Evolutionary conservation across 2,329 filamentous ascomycete genomes (phyloP), one percentile per base, ranked within the genome.

Genomic region (Blastomyces parvus): DNA sequence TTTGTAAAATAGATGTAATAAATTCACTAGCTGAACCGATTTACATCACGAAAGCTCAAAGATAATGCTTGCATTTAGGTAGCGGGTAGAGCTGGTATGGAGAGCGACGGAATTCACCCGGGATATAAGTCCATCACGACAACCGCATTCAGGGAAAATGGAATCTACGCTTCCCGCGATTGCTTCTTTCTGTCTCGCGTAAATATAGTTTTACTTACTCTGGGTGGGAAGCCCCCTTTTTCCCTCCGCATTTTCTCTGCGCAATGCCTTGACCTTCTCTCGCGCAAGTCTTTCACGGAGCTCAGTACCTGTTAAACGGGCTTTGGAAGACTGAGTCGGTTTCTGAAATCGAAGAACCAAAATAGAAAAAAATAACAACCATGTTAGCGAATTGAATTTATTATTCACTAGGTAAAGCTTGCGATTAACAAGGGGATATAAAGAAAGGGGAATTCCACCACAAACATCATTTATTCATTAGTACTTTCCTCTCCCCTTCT

Each of bases 211-310:
- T 52, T 36, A 69, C 69, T 68, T 69, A 69, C 55, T 52, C 55
- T 66, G 57, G 42, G 61, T 56, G 30, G 42, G 55, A 59, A 60
- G 56, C 25, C n/a, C 36, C 53, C 33, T 42, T 67, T 74, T 69
- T 55, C 68, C 64, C 60, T 57, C 65, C 57, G 64, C 63, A 59
- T 68, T 69, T 62, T 67, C 68, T 60, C 73, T 71, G 55, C 74
- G 72, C 66, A 74, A 69, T 27, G 75, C 74, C 61, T 74, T 71
- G 25, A 76, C 62, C 62, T 70, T 74, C 65, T 77, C 76, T 61
- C 71, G 74, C 9, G 76, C 71, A 25, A 77, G 66, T 63, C 67
- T 74, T 67, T 77, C 74, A 62, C 72, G 74, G 48, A 77, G 66
- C 61, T 75, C 71, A n/a, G 69, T 73, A 46, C 70, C 67, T 30